Conservation (phyloP, 768 basidiomycete genomes). For the Kwoniella sp. region DNA sequence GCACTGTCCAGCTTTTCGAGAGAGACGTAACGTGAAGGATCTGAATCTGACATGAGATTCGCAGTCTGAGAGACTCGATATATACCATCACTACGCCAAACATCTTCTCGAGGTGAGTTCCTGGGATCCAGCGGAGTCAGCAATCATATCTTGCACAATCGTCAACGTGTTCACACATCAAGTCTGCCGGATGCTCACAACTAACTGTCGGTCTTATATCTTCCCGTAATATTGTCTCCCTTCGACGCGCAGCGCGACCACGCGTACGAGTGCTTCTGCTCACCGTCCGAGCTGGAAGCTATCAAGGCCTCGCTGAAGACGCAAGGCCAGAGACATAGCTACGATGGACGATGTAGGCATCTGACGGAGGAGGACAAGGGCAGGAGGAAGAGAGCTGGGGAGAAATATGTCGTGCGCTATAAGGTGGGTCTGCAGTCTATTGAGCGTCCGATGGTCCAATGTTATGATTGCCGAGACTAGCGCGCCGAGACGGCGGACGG, state of each 20-base stretch:
- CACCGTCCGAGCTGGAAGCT: conserved; percentile 67
- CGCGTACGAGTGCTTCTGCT: conserved; percentile 95
- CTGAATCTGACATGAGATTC: too few relatives aligned
- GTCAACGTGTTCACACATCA: too few relatives aligned
- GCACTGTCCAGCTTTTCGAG: too few relatives aligned
- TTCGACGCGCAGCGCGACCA: neutral
- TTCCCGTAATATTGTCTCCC: neutral
- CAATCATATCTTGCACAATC: too few relatives aligned
- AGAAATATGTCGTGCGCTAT: conserved; percentile 80
- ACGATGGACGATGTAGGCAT: conserved; percentile 85
- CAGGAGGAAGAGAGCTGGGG: conserved; percentile 70
- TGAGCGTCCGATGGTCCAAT: too few relatives aligned
- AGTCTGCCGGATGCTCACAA: too few relatives aligned
- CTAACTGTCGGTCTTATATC: neutral
- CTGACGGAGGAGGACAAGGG: conserved; percentile 83
- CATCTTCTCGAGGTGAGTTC: conserved; percentile 72
- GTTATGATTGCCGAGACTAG: too few relatives aligned
- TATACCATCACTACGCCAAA: conserved; percentile 74
- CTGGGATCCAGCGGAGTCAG: too few relatives aligned
- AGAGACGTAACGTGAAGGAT: too few relatives aligned
- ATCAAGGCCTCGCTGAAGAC: conserved; percentile 73
- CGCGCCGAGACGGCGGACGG: too few relatives aligned
- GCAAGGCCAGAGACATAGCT: conserved; percentile 73
- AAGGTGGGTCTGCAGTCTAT: conserved; percentile 65
- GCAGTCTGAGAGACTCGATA: conserved; percentile 83